Conservation (phyloP, 148 eudicot genomes). For the Pouteria glomerata region DNA sequence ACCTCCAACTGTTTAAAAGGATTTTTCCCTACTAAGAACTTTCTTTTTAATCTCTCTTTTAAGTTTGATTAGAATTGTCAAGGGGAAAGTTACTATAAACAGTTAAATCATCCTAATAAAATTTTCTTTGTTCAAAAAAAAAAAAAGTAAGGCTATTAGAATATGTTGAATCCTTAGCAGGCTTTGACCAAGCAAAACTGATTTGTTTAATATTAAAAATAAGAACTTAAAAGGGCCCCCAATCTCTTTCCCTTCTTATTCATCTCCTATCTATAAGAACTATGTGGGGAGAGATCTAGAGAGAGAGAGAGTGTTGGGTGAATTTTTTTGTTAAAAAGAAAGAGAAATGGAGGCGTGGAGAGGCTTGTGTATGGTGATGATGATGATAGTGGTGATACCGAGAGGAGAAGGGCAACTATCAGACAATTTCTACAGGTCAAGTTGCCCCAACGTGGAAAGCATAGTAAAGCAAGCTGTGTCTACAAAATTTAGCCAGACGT, state of each 20-base stretch:
- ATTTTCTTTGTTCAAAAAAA: too few species aligned
- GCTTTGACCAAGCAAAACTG: constrained; percentile 6
- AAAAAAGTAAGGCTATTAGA: neutral
- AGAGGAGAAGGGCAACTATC: constrained; percentile 34
- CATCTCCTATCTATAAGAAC: neutral
- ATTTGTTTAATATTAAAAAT: neutral
- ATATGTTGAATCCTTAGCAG: neutral
- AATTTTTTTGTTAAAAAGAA: neutral
- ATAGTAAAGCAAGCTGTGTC: constrained; percentile 42
- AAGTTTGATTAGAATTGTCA: too few species aligned
- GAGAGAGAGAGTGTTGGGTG: too few species aligned
- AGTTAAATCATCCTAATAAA: too few species aligned
- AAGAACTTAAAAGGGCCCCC: neutral
- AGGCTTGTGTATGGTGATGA: constrained; percentile 18
- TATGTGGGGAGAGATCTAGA: neutral
- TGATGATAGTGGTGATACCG: constrained; percentile 15
- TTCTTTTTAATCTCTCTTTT: too few species aligned
- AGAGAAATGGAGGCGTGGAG: constrained; percentile 25
- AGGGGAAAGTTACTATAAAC: too few species aligned
- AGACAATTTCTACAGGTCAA: constrained; percentile 37
- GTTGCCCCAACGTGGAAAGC: constrained; percentile 54
- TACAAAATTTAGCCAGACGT: constrained; percentile 41
- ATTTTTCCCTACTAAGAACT: too few species aligned
- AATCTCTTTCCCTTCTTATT: neutral
- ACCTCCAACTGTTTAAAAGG: too few species aligned